phyloP scores from a whole-genome alignment of 163 green algal species.

The Scenedesmus sp. region DNA sequence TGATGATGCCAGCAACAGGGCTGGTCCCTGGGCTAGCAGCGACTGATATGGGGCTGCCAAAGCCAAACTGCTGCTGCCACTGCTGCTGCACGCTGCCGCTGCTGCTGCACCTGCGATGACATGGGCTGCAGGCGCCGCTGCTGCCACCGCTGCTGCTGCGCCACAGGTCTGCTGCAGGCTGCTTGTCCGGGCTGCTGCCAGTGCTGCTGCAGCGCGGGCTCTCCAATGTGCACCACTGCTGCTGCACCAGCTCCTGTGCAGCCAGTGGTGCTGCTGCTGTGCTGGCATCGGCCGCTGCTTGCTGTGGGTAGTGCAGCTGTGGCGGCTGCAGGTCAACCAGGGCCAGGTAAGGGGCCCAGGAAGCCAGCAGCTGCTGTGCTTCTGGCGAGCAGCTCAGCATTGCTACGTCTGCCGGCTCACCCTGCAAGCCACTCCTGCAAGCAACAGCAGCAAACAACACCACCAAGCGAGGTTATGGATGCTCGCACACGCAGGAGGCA shows the following conservation, averaged over 20 bases:
- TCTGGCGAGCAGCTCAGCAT: slow-evolving; percentile 17
- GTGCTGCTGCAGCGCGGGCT: not conserved
- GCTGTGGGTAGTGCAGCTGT: slow-evolving; percentile 16
- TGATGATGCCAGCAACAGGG: slow-evolving; percentile 1
- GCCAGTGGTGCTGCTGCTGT: not conserved
- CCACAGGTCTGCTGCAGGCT: not conserved
- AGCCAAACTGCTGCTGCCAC: slow-evolving; percentile 15
- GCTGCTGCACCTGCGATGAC: not conserved
- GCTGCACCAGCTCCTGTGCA: not conserved
- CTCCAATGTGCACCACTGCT: not conserved
- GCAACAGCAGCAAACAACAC: not conserved
- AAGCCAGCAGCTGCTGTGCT: slow-evolving; percentile 33
- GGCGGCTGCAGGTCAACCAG: slow-evolving; percentile 9
- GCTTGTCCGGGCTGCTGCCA: slow-evolving; percentile 9
- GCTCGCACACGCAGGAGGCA: not conserved
- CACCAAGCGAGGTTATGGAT: not conserved
- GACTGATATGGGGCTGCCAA: not conserved
- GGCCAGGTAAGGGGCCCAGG: slow-evolving; percentile 42
- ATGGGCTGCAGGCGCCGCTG: not conserved
- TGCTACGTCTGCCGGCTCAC: not conserved
- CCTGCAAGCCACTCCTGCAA: slow-evolving; percentile 13
- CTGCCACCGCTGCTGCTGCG: slow-evolving; percentile 11
- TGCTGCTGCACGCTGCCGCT: slow-evolving; percentile 24
- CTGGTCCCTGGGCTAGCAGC: not conserved
- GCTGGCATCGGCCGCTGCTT: not conserved